Percentiles rank a stretch among this genome's conserved stretches.
These are phyloP conservation scores for Nothophytophthora sp. DNA, from an alignment of 352 stramenopile species.

Conservation along the genomic window DNA sequence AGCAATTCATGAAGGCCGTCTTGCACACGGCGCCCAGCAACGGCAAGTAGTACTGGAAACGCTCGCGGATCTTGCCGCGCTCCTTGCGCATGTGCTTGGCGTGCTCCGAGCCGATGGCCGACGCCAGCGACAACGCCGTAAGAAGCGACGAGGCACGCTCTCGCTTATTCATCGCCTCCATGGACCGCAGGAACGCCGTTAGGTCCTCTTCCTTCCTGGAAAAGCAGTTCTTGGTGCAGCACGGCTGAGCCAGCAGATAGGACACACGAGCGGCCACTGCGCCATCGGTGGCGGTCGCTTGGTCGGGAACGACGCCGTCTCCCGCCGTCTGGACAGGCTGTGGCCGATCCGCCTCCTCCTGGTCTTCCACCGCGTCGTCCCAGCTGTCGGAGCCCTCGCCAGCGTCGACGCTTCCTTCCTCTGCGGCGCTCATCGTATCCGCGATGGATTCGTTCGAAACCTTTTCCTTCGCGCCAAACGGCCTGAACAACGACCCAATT, in stretches of 20 bases:
- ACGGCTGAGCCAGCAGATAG: background rate
- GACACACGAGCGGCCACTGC: too few species aligned
- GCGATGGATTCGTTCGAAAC: too few species aligned
- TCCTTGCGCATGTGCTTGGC: background rate
- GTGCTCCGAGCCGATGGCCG: conserved; percentile 1
- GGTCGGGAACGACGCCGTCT: background rate
- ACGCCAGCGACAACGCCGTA: conserved; percentile 5
- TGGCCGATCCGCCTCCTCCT: background rate
- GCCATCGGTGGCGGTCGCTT: background rate
- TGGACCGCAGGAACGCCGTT: conserved; percentile 2
- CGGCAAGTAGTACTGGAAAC: conserved; percentile 8
- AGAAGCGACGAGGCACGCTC: conserved; percentile 2
- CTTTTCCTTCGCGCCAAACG: too few species aligned
- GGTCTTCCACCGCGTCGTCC: background rate
- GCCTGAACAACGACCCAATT: too few species aligned
- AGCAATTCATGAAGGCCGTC: conserved; percentile 5
- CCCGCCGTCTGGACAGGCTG: too few species aligned
- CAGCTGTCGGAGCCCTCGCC: background rate
- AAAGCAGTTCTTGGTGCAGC: background rate
- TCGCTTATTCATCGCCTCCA: conserved; percentile 2
- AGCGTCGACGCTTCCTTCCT: too few species aligned
- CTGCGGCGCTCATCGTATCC: background rate
- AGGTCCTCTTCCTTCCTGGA: background rate
- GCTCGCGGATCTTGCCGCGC: background rate
- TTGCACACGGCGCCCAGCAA: conserved; percentile 7